These are phyloP conservation scores for Alternaria hordeiaustralica DNA, from an alignment of 2,329 filamentous ascomycete genomes.

Conservation along the genomic window DNA sequence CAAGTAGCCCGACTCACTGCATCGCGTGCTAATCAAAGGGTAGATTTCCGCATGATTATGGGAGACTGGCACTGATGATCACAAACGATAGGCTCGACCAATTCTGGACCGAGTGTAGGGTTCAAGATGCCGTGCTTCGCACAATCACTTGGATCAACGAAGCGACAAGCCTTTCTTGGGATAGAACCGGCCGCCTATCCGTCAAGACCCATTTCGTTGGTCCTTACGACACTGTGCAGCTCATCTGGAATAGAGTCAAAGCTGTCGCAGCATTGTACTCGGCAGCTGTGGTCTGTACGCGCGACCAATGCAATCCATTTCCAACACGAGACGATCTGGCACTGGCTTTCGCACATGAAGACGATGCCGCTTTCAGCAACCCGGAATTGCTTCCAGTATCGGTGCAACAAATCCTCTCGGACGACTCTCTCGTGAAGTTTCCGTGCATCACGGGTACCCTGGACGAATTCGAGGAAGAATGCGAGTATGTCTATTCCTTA, in stretches of 20 bases:
- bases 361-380: not conserved
- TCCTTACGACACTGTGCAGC: not conserved
- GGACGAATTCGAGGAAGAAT: not conserved
- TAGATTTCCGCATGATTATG: too few species aligned
- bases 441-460: not conserved
- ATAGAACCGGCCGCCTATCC: fast-evolving
- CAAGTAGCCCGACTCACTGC: too few species aligned
- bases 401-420: not conserved
- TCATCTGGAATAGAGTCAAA: not conserved
- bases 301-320: not conserved
- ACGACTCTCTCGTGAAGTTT: not conserved
- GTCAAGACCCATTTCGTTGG: fast-evolving
- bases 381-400: not conserved
- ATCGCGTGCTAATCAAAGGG: too few species aligned
- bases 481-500: too few species aligned
- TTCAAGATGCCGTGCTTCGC: not conserved
- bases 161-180: not conserved
- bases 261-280: not conserved
- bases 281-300: not conserved
- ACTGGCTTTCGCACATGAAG: not conserved
- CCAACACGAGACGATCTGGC: not conserved
- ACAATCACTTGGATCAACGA: not conserved
- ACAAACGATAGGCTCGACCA: too few species aligned
- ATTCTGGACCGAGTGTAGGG: too few species aligned
- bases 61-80: too few species aligned